A percentile compares a stretch with the other conserved stretches of the same genome.
Evolutionary conservation across 805 yeast genomes (phyloP).

Genomic region (Candida glaebosa): DNA sequence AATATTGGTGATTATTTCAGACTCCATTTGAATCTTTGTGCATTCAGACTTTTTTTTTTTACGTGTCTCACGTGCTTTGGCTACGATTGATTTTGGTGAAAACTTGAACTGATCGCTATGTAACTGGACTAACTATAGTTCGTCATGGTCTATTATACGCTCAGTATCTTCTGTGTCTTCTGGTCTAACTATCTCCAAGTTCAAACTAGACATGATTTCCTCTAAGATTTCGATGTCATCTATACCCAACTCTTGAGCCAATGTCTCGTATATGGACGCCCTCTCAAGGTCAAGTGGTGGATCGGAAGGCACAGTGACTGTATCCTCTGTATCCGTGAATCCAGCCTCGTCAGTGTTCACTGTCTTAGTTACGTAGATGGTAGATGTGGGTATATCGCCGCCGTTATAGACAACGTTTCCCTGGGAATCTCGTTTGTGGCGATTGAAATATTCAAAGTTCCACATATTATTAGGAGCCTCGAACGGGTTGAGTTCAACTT

Average conservation of each 20-base stretch:
- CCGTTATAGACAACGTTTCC: background rate
- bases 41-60: too few relatives aligned
- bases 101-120: background rate
- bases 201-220: background rate
- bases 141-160: conserved; percentile 2
- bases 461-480: conserved; percentile 22
- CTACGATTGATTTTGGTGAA: too few relatives aligned
- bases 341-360: background rate
- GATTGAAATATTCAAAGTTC: conserved; percentile 23
- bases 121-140: background rate
- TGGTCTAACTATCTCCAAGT: conserved; percentile 3
- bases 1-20: too few relatives aligned
- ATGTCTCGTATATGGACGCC: background rate
- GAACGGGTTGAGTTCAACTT: conserved; percentile 15
- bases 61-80: background rate
- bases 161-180: background rate
- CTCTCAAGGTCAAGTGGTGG: background rate
- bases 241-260: conserved; percentile 6
- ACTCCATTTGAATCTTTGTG: background rate
- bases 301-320: background rate
- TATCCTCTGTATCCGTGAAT: background rate
- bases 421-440: conserved; percentile 1
- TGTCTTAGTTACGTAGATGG: conserved; percentile 2
- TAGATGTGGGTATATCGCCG: background rate
- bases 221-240: conserved; percentile 1